Base-by-base conservation (phyloP, 169 alveolate species). In the Cryptosporidium ubiquitum region DNA sequence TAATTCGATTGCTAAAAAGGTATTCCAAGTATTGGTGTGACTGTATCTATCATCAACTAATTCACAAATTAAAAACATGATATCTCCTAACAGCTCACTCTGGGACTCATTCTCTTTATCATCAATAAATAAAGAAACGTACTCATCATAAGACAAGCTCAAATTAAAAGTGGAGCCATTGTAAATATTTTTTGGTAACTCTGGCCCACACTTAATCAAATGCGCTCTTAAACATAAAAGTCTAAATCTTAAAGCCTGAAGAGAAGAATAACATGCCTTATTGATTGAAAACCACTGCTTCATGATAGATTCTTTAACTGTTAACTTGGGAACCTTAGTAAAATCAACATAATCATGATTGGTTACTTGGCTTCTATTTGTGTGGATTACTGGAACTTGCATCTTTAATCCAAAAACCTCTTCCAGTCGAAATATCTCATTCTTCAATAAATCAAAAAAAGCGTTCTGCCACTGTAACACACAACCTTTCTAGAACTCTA, bases 221-320 rank as follows among this genome's bases (percentile, higher is more conserved):
- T 79, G 61, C 7, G 35, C 31, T 47, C 75, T 79, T n/a, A 79
- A 61, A 40, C 89, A 79, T 14, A 37, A 60, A 18, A 79, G 68
- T 5, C 79, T 79, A 31, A 79, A 79, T 64, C 74, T 79, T 35
- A 79, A 42, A 23, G 89, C 89, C 33, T 58, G 29, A 26, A 79
- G 66, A 39, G 89, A 37, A 1, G 68, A 79, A 61, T 79, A 40
- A 18, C 79, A 79, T 12, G 68, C 42, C 18, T 66, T 40, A 23
- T 79, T 61, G 33, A 79, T 79, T 20, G 73, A 61, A 47, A 79
- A 79, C 89, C 89, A 79, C 40, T 79, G 47, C 26, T 40, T 40
- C 79, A 79, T 40, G 12, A 79, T 79, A 1, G 51, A 31, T 3
- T 64, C 75, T 16, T 47, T 37, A 12, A 79, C 35, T 35, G 23